A percentile compares a stretch with the other conserved stretches of the same genome.
Conservation (phyloP, 768 basidiomycete genomes). For the Pisolithus albus region DNA sequence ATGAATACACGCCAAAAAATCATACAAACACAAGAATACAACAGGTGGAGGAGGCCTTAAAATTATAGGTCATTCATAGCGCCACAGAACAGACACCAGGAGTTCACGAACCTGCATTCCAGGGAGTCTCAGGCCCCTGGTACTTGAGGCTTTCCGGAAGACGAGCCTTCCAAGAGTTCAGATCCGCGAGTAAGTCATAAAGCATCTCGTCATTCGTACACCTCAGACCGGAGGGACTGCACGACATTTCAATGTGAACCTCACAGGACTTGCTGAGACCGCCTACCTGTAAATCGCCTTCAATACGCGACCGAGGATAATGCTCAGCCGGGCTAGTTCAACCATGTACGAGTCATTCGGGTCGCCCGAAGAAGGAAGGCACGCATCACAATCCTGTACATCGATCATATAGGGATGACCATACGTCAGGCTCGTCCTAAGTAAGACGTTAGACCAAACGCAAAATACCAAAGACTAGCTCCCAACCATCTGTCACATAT, state of each 20-base stretch:
- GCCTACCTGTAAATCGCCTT: constrained; percentile 88
- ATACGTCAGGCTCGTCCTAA: constrained; percentile 79
- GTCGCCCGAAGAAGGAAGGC: constrained; percentile 85
- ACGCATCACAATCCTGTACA: constrained; percentile 91
- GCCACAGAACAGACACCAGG: neutral
- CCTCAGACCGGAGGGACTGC: constrained; percentile 80
- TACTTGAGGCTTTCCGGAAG: constrained; percentile 78
- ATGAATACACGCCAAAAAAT: constrained; percentile 99
- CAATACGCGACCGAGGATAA: constrained; percentile 84
- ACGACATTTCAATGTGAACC: constrained; percentile 4
- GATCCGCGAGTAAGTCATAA: constrained; percentile 52
- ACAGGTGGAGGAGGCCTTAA: constrained; percentile 77
- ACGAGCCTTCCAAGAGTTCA: constrained; percentile 70
- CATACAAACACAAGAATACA: constrained; percentile 88
- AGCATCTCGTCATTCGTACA: constrained; percentile 80
- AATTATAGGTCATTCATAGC: constrained; percentile 1
- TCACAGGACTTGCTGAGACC: neutral
- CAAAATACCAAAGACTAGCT: constrained; percentile 2
- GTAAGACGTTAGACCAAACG: constrained; percentile 6
- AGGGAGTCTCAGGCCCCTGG: constrained; percentile 59
- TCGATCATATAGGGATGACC: constrained; percentile 97
- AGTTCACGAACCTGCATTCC: constrained; percentile 53
- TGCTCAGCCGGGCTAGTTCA: constrained; percentile 86
- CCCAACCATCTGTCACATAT: constrained; percentile 88
- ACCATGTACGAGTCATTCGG: constrained; percentile 74